These are phyloP conservation scores for Pseudophaeomoniella oleicola DNA, from an alignment of 2,329 filamentous ascomycete species.

Conservation along the genomic window DNA sequence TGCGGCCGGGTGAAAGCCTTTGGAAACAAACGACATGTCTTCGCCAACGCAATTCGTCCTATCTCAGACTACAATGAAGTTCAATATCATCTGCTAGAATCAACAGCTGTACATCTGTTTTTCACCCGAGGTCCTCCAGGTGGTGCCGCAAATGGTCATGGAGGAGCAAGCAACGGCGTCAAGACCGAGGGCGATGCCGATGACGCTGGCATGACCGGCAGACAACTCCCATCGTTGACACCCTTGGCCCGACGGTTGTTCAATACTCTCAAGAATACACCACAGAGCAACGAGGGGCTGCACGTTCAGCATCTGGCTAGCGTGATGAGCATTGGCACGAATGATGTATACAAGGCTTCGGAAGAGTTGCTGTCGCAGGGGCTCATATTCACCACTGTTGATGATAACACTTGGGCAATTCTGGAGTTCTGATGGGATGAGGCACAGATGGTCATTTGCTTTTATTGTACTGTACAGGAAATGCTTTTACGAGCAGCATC, in stretches of 20 bases:
- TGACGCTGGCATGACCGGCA: constrained; percentile 9
- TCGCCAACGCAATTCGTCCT: constrained; percentile 65
- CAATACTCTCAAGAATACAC: constrained; percentile 49
- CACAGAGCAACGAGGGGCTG: constrained; percentile 67
- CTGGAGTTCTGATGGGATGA: constrained; percentile 48
- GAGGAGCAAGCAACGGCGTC: constrained; percentile 18
- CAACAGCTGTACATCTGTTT: constrained; percentile 74
- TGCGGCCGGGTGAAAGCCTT: constrained; percentile 76
- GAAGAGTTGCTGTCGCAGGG: constrained; percentile 65
- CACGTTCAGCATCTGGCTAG: constrained; percentile 65
- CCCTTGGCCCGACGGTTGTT: constrained; percentile 54
- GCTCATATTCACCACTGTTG: constrained; percentile 76
- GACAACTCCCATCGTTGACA: constrained; percentile 34
- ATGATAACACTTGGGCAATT: constrained; percentile 84
- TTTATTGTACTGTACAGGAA: no score
- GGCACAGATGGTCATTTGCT: no score
- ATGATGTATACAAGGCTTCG: constrained; percentile 60
- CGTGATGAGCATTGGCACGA: constrained; percentile 47
- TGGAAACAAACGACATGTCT: constrained; percentile 68
- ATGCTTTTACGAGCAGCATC: no score
- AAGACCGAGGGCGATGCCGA: constrained; percentile 22
- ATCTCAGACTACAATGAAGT: constrained; percentile 83
- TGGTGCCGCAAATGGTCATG: neutral
- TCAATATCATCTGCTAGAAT: constrained; percentile 81
- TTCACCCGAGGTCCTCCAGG: constrained; percentile 52